Conservation (phyloP, 148 eudicot species). For the Oxyria digyna region DNA sequence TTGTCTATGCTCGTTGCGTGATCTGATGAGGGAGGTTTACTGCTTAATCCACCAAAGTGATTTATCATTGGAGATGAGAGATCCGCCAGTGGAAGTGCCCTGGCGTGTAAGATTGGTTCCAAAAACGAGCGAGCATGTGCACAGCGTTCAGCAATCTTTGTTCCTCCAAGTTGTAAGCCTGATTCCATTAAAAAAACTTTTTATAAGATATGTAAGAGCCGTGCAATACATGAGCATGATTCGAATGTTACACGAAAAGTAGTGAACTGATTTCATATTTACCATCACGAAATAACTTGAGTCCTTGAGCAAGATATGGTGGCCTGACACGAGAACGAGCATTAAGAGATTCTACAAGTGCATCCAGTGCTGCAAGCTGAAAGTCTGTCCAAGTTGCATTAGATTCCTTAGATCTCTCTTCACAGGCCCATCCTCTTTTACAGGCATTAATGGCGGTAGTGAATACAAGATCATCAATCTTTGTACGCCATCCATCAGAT, state of each 20-base stretch:
- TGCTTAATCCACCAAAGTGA: conserved; percentile 12
- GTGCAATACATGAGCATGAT: neutral
- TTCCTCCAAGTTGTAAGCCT: conserved; percentile 20
- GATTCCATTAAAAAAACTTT: neutral
- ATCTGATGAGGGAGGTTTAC: conserved; percentile 9
- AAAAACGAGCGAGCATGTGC: conserved; percentile 57
- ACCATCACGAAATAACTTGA: conserved; percentile 79
- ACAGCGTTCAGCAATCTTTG: conserved; percentile 59
- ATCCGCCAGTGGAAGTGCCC: conserved; percentile 57
- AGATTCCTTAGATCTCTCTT: conserved; percentile 17
- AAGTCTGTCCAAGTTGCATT: conserved; percentile 42
- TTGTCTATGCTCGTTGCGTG: conserved; percentile 21
- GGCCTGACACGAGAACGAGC: conserved; percentile 64
- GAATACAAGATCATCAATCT: conserved; percentile 46
- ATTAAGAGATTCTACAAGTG: conserved; percentile 78
- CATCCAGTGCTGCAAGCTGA: conserved; percentile 71
- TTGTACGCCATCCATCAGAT: conserved; percentile 62
- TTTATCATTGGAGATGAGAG: conserved; percentile 14
- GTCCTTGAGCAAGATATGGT: conserved; percentile 52
- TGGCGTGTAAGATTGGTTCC: conserved; percentile 79
- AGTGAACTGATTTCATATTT: conserved; percentile 1
- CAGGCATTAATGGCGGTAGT: conserved; percentile 50
- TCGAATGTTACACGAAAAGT: neutral
- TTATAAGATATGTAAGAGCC: too few species aligned
- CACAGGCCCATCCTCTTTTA: conserved; percentile 36